Base-by-base conservation (phyloP, 139 green algal genomes). In the Chlorella sorokiniana region DNA sequence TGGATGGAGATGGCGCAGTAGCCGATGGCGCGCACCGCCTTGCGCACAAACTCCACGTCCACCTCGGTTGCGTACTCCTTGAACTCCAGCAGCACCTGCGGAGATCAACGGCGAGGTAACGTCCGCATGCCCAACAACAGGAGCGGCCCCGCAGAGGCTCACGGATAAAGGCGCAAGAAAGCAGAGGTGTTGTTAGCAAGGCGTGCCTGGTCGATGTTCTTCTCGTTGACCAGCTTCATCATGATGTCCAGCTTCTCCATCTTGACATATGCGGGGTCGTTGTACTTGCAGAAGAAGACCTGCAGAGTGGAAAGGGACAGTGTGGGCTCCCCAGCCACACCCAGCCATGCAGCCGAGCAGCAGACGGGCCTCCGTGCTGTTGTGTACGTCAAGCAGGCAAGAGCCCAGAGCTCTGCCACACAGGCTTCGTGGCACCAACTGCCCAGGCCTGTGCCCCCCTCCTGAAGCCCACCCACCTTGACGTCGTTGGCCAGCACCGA, bases 281-380 rank as follows among this genome's bases (percentile, higher is more conserved):
- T 99, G 92, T 99, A 99, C 88, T 99, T 99, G 94, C 97, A 99
- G 90, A 99, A 99, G 84, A 99, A 99, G 7, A 99, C 95, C 91
- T 96, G 91, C 71, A 70, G 22, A 18, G 27, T 69, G 40, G 69
- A 44, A 23, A 31, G 44, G 44, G 3, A 29, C 33, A 33, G 2
- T n/a, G 29, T 33, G 20, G 29, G 33, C 2, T 33, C 3, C 61
- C 29, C 4, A 33, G 61, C n/a, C 29, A 38, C 11, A 14, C 16
- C 11, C 29, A 68, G 61, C 61, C 27, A 52, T 1, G 38, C 35
- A 22, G 16, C 3, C 6, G 62, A 40, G 7, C 27, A 22, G 62
- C 27, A 37, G 11, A 16, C 4, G 64, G 64, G 51, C 3, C 16
- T 72, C 29, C 14, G 35, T 29, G 10, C 29, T 8, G 35, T 72